Evolutionary conservation across 495 filamentous ascomycete species (phyloP), one percentile per base, ranked within the genome.

Genomic region (Daldinia grandis): DNA sequence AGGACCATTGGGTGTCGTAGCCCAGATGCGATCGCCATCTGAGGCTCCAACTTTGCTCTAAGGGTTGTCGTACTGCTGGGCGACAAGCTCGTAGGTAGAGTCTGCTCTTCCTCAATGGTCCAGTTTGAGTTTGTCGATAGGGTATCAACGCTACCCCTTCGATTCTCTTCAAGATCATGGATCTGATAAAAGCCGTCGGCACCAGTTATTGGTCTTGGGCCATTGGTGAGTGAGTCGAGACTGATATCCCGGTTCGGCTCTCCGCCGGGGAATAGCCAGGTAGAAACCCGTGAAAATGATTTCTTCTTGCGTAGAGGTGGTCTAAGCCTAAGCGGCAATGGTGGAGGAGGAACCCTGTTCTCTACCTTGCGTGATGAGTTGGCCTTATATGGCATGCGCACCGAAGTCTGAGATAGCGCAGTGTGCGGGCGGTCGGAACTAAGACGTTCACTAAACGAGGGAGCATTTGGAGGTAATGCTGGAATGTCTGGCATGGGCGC

Each of bases 291-390:
- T 1, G 84, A 85, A 71, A 87, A 87, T 21, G 84, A 86, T 65
- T 87, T 87, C 80, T 87, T 87, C 75, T 87, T 87, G 33, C 86
- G 76, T 38, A 85, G 73, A 9, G 83, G 82, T 15, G 81, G 81
- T 38, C 83, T 80, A 5, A 86, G 79, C 25, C 85, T 79, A 15
- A 87, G 80, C 0, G 84, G 84, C 3, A 87, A 79, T 6, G 86
- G 85, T 0, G 84, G 85, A 1, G 84, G 83, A n/a, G 85, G 81
- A 12, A 78, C 74, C 6, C 78, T 68, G 12, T 78, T 78, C 56
- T 79, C 69, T 15, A 70, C 63, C 30, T 76, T 74, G 12, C 76
- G 71, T 14, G 73, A 76, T 17, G 75, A 74, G 30, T 73, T 76
- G 2, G 76, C 77, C 21, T 74, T 58, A 33, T 72, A 75, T 30